Base-by-base conservation (phyloP, 768 basidiomycete species). In the Trametes punicea region DNA sequence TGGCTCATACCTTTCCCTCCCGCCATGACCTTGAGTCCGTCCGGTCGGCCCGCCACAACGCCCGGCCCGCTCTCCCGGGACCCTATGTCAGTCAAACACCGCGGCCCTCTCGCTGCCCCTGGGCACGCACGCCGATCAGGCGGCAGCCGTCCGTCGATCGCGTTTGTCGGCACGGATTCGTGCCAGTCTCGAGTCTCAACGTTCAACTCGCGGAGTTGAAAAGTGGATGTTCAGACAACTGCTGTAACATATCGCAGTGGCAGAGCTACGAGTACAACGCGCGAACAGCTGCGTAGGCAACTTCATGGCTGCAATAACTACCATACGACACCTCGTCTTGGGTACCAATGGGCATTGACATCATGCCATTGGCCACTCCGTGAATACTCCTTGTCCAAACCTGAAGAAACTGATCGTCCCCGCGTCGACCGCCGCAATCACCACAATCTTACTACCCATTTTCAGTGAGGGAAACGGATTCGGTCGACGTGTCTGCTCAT, bases 341-440 rank as follows among this genome's bases (percentile, higher is more conserved):
- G n/a, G 13, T 31, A 31, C 31, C 31, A 31, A 31, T 31, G 31
- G 7, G 31, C 31, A 8, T 31, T 31, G 31, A 31, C 31, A 31
- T 40, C 31, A 63, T 23, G 45, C 36, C 85, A 93, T 89, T 0
- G 90, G 85, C 82, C 88, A 87, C 63, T 93, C 90, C 50, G 81
- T 84, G 68, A 98, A 98, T 8, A 77, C 83, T 0, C 92, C 90
- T 65, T 93, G 80, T 6, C 88, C 85, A 62, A 98, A 93, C 50
- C 89, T 76, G 72, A 93, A 90, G 76, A 97, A 95, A 61, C 89
- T 88, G 39, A 87, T 87, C 60, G 81, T 92, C 8, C 95, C 93
- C 2, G 83, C 80, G 70, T 97, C 94, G 4, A 95, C 93, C 2
- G 81, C 91, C 1, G 94, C 95, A 45, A 98, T 80, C 30, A 98